Evolutionary conservation across 2,329 filamentous ascomycete genomes (phyloP), one percentile per base, ranked within the genome.

Genomic region (Aplosporella prunicola): DNA sequence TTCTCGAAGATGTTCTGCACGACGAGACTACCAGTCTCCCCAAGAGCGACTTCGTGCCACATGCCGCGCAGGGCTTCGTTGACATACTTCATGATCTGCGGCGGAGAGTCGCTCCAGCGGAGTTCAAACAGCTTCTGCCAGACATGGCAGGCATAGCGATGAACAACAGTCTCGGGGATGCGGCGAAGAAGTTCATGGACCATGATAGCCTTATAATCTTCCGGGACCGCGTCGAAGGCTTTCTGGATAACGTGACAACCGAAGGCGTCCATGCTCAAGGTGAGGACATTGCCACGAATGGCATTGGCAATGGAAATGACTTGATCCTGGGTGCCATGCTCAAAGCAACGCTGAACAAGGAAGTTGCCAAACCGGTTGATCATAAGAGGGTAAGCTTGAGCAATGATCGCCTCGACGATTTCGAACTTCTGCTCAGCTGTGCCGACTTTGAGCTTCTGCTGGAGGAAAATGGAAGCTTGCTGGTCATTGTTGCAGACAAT

Each of bases 1-100:
- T 98, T 98, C 67, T 98, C 91, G 59, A 98, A 98, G 55, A 98
- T 98, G 60, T 98, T 98, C 63, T 98, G 91, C 32, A 98, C 93
- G 30, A 98, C 91, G 50, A 98, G 71, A 59, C 91, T 98, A 43
- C 91, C 91, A 9, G 93, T 98, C 68, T 98, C 91, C 23, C 91
- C 91, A 35, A 96, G 69, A 15, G 93, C 93, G 45, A 98, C 91
- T 55, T 98, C 89, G 55, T 96, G 88, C 91, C 91, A 98, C 87
- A 96, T 96, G 42, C 89, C 89, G 42, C 78, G 76, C 38, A 98
- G 74, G 43, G 91, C 83, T 50, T 96, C 87, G 53, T 98, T 98
- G 63, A 98, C 93, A 52, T 85, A 94, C 53, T 83, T 84, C 91
- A 98, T 98, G 63, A 98, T 94, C 61, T 95, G 88, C 16, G 91